Evolutionary conservation across 1,284 basidiomycete species (phyloP).

Genomic region (Mrakiaceae sp.): DNA sequence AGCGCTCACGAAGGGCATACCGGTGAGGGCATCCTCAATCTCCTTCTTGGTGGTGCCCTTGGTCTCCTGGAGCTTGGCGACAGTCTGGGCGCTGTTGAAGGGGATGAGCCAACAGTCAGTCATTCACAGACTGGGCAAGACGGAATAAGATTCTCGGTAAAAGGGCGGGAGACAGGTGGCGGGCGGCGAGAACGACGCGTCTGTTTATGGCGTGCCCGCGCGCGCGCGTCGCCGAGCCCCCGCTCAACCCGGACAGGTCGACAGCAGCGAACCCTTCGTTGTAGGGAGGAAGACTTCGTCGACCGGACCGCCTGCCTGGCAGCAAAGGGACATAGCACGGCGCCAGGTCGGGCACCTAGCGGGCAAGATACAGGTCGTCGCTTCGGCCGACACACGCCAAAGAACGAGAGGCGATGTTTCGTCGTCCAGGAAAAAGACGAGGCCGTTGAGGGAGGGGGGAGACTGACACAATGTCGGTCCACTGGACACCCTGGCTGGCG

Average conservation of each 20-base stretch:
- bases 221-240: too few species aligned
- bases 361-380: too few species aligned
- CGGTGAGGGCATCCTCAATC: conserved; percentile 62
- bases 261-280: too few species aligned
- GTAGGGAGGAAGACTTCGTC: too few species aligned
- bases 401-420: not conserved
- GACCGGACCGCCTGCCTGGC: too few species aligned
- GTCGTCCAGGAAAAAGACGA: too few species aligned
- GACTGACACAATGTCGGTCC: conserved; percentile 86
- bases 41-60: conserved; percentile 58
- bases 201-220: too few species aligned
- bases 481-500: conserved; percentile 53
- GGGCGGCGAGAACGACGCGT: too few species aligned
- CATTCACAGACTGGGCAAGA: too few species aligned
- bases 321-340: not conserved
- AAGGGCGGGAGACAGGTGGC: too few species aligned
- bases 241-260: too few species aligned
- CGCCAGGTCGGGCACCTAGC: not conserved
- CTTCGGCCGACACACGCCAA: not conserved
- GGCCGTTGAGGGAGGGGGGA: not conserved
- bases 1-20: conserved; percentile 71
- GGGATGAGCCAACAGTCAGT: not conserved
- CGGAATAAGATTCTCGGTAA: too few species aligned
- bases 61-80: conserved; percentile 53
- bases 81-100: conserved; percentile 51